Conservation (phyloP, 2,329 filamentous ascomycete species). For the Pseudogymnoascus sp. region DNA sequence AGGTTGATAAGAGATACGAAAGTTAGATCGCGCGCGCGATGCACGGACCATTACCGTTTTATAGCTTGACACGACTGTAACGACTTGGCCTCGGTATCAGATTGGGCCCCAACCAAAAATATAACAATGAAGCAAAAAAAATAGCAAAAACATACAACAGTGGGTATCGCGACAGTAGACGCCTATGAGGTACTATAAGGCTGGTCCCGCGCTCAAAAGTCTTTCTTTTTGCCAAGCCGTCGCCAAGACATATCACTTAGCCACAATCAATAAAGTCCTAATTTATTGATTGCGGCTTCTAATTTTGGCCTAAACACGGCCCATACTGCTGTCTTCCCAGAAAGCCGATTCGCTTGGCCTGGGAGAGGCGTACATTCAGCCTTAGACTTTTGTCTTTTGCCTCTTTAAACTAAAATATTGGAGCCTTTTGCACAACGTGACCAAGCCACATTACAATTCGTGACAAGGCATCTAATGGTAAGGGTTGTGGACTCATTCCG, state of each 20-base stretch:
- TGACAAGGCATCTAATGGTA: neutral
- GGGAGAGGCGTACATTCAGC: neutral
- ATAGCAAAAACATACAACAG: no score
- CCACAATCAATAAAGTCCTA: neutral
- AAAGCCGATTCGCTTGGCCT: neutral
- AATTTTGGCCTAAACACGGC: neutral
- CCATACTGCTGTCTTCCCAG: neutral
- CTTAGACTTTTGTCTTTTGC: neutral
- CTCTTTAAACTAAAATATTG: neutral
- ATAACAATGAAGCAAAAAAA: no score
- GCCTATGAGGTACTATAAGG: no score
- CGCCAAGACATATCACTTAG: neutral
- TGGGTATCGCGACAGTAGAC: no score
- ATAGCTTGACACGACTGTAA: neutral
- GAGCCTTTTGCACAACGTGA: neutral
- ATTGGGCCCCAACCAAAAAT: no score
- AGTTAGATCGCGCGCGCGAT: neutral
- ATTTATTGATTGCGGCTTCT: neutral
- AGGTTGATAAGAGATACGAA: conserved; percentile 2
- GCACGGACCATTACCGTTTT: neutral
- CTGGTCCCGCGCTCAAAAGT: no score
- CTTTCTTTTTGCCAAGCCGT: no score
- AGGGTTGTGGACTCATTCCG: neutral
- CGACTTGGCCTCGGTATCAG: neutral
- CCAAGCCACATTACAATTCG: neutral